phyloP scores from a whole-genome alignment of 176 grass and related monocot species.

The Carex kokanica region DNA sequence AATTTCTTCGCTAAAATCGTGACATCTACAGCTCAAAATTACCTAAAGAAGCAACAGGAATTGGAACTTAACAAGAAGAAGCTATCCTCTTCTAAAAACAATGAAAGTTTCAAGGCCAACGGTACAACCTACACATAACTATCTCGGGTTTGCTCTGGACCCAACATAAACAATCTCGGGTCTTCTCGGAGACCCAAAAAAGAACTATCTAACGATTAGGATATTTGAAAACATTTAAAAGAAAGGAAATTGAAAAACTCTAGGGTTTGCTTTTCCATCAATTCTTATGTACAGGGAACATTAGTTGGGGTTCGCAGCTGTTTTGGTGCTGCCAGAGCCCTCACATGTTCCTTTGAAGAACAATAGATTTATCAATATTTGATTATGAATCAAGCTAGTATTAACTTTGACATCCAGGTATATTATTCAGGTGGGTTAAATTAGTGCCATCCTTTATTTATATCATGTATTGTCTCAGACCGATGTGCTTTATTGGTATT shows the following conservation, averaged over 20 bases:
- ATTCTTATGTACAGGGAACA: conserved; percentile 26
- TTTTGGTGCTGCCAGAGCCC: conserved; percentile 2
- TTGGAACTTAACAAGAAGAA: conserved; percentile 54
- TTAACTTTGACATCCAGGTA: background rate
- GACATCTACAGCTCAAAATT: conserved; percentile 72
- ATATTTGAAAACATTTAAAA: conserved; percentile 19
- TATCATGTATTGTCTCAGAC: background rate
- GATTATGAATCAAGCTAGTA: background rate
- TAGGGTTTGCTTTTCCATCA: background rate
- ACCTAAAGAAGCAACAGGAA: conserved; percentile 70
- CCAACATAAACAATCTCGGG: background rate
- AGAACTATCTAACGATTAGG: background rate
- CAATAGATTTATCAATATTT: conserved; percentile 1
- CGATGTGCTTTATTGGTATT: background rate
- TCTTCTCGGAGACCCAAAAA: background rate
- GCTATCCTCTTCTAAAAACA: conserved; percentile 6
- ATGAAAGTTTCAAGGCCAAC: conserved; percentile 33
- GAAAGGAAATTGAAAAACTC: conserved; percentile 5
- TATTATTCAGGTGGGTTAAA: background rate
- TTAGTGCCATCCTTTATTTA: background rate
- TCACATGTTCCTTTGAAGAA: background rate
- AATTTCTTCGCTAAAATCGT: conserved; percentile 89
- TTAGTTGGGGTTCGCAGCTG: background rate
- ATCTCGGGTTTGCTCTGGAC: too few relatives aligned
- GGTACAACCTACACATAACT: background rate